Conservation (phyloP, 805 yeast species). For the Soucietia sequanensis region DNA sequence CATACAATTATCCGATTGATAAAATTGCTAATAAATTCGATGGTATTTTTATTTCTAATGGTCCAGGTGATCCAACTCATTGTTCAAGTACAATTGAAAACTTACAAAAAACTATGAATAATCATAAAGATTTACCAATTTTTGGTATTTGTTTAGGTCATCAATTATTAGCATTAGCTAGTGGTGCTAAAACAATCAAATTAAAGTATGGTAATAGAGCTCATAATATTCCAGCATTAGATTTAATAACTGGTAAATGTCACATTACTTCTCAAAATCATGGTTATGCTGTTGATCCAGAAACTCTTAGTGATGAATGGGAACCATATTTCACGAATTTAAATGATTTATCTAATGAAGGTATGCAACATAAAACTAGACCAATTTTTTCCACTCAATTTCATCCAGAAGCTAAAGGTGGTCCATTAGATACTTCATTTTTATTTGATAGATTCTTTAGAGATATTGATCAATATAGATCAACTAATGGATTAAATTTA, state of each 20-base stretch:
- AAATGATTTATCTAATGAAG: conserved; percentile 96
- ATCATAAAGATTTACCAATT: conserved; percentile 70
- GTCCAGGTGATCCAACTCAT: conserved; percentile 97
- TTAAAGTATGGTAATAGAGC: conserved; percentile 98
- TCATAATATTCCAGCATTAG: conserved; percentile 96
- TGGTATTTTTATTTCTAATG: conserved; percentile 92
- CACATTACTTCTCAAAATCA: conserved; percentile 99
- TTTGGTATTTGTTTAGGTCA: conserved; percentile 99
- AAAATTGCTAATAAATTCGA: conserved; percentile 89
- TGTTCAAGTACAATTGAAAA: conserved; percentile 76
- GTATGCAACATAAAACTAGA: conserved; percentile 83
- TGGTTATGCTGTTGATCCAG: conserved; percentile 93
- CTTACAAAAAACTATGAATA: conserved; percentile 67
- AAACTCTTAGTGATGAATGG: conserved; percentile 72
- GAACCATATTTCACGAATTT: conserved; percentile 85
- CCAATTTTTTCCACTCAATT: conserved; percentile 97
- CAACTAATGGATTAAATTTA: conserved; percentile 35
- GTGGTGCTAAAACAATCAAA: conserved; percentile 90
- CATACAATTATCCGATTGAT: conserved; percentile 91
- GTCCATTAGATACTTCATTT: conserved; percentile 91
- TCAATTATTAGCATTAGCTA: conserved; percentile 91
- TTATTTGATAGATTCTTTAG: conserved; percentile 87
- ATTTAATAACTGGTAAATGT: conserved; percentile 85
- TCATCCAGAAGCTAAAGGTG: conserved; percentile 99
- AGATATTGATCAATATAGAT: conserved; percentile 56